These are phyloP conservation scores for Amphirosellinia nigrospora DNA, from an alignment of 495 filamentous ascomycete species.

Conservation along the genomic window DNA sequence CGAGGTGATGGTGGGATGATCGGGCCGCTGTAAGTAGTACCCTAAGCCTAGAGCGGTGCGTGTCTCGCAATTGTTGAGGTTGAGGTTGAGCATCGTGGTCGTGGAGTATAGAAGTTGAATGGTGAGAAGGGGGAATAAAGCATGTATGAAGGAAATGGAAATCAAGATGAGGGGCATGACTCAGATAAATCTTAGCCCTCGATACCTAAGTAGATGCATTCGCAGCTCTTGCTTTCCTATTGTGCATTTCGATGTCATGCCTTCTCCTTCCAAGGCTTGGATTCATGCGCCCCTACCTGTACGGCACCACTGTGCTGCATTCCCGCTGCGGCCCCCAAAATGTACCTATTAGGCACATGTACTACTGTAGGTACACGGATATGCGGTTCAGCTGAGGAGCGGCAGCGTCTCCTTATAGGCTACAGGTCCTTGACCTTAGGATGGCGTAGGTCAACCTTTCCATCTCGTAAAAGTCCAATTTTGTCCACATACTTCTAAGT, in stretches of 20 bases:
- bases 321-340: slow-evolving; percentile 10
- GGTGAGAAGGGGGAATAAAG: not conserved
- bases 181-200: not conserved
- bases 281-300: slow-evolving; percentile 20
- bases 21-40: not conserved
- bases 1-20: slow-evolving; percentile 4
- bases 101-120: not conserved
- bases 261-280: slow-evolving; percentile 6
- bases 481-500: not conserved
- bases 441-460: slow-evolving; percentile 6
- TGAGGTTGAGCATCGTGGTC: not conserved
- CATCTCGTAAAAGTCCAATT: not conserved
- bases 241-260: slow-evolving; percentile 11
- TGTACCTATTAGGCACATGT: not conserved
- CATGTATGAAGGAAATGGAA: not conserved
- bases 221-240: slow-evolving; percentile 6
- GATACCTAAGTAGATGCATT: not conserved
- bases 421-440: not conserved
- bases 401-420: not conserved
- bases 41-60: slow-evolving; percentile 10
- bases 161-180: not conserved
- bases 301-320: slow-evolving; percentile 1
- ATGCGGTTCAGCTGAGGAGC: slow-evolving; percentile 8
- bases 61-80: slow-evolving; percentile 25
- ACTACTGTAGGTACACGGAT: not conserved